Evolutionary conservation across 2,329 filamentous ascomycete species (phyloP), one percentile per base, ranked within the genome.

Genomic region (Sphaerulina populicola): DNA sequence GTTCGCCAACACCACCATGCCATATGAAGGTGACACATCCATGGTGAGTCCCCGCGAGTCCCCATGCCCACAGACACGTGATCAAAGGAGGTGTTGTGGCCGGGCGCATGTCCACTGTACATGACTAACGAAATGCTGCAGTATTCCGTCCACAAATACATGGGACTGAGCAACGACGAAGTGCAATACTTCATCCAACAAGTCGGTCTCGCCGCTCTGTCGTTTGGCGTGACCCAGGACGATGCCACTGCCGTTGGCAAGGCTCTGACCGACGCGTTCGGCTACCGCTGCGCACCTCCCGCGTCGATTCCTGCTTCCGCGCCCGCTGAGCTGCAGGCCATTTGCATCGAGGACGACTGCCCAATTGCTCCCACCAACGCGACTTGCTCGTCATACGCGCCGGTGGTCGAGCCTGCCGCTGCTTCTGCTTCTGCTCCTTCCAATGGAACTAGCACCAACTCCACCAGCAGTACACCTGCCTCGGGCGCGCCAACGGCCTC

Each of bases 111-210:
- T 23, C n/a, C n/a, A n/a, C n/a, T n/a, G n/a, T n/a, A n/a, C n/a
- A n/a, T 18, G 18, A 27, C 23, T 27, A 7, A 27, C 23, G 23
- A 27, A 27, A 27, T 27, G 5, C 6, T 27, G 23, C 6, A 27
- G 23, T 78, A 76, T 66, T 60, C 74, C 41, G 74, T 77, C 0
- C 78, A 81, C 69, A 77, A 77, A 63, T 69, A 57, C 70, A 83
- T 83, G 80, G 71, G 70, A 51, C 72, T 82, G 41, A 68, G 74
- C 60, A 61, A 67, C 27, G 64, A 67, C 48, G 71, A 82, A 62
- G 64, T 80, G 36, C 73, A 71, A 29, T 82, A 81, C 69, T 83
- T 83, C 69, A 77, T 81, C 62, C 56, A 70, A 39, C 78, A 82
- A 65, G 76, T 83, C 49, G 77, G 72, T 27, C 64, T 79, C 10